phyloP scores from a whole-genome alignment of 2,329 filamentous ascomycete species.

The Calonectria hongkongensis region DNA sequence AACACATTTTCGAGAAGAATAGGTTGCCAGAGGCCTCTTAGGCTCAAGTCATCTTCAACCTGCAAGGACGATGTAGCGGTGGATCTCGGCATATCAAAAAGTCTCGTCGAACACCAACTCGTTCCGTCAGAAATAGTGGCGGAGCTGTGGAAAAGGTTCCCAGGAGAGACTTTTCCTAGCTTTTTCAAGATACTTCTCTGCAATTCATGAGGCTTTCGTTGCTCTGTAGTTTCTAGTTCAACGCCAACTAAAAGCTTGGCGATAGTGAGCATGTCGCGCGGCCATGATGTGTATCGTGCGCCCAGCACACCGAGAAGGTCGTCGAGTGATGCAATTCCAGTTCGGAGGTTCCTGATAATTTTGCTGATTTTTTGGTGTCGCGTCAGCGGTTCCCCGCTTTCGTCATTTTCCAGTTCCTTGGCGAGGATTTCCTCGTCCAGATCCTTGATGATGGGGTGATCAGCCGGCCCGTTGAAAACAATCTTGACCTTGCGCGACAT shows the following conservation, averaged over 20 bases:
- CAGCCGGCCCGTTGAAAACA: neutral
- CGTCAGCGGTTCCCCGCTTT: neutral
- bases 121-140: neutral
- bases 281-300: neutral
- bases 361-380: neutral
- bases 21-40: neutral
- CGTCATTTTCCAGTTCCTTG: neutral
- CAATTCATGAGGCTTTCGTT: neutral
- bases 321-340: neutral
- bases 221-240: neutral
- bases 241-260: neutral
- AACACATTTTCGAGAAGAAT: neutral
- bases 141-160: constrained; percentile 1
- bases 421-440: neutral
- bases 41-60: neutral
- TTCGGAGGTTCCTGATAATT: neutral
- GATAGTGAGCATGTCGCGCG: neutral
- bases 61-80: neutral
- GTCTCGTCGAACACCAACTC: neutral
- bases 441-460: neutral
- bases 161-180: neutral
- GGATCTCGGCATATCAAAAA: neutral
- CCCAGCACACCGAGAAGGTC: neutral
- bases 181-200: neutral
- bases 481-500: constrained; percentile 9